Evolutionary conservation across 2,329 filamentous ascomycete genomes (phyloP).

Genomic region (Xylariales sp.): DNA sequence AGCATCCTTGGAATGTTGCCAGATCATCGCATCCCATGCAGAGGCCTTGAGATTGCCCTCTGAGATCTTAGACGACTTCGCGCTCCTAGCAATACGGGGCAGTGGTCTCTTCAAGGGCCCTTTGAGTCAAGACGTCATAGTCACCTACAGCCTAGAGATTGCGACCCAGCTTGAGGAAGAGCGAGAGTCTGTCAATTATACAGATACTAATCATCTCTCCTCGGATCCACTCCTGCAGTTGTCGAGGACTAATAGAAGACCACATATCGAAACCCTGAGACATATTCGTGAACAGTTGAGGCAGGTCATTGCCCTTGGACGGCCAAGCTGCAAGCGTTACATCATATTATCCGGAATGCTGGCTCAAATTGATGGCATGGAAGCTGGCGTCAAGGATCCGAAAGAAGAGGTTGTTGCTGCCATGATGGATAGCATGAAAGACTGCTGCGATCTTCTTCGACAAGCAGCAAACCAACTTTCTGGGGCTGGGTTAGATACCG

Average conservation of each 20-base stretch:
- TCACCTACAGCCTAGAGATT: constrained; percentile 14
- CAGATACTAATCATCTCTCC: background rate
- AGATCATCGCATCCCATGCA: constrained; percentile 18
- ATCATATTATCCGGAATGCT: constrained; percentile 18
- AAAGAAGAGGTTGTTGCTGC: background rate
- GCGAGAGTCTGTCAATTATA: background rate
- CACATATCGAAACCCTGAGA: constrained; percentile 13
- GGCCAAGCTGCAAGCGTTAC: constrained; percentile 19
- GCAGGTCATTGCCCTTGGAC: constrained; percentile 16
- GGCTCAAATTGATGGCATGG: constrained; percentile 15
- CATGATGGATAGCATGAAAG: background rate
- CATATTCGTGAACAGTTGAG: constrained; percentile 16
- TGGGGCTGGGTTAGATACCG: background rate
- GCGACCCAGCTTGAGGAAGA: constrained; percentile 19
- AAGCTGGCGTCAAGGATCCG: constrained; percentile 3
- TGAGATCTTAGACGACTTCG: constrained; percentile 14
- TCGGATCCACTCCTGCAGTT: constrained; percentile 14
- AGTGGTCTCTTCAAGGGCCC: constrained; percentile 20
- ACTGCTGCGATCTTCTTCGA: constrained; percentile 2
- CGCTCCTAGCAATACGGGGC: constrained; percentile 15
- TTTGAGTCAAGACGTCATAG: constrained; percentile 17
- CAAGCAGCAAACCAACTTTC: background rate
- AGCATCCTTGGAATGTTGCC: constrained; percentile 17
- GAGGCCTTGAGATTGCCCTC: constrained; percentile 12
- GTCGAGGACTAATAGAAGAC: constrained; percentile 11